phyloP scores from a whole-genome alignment of 2,329 filamentous ascomycete genomes.

The Mollisiaceae sp. region DNA sequence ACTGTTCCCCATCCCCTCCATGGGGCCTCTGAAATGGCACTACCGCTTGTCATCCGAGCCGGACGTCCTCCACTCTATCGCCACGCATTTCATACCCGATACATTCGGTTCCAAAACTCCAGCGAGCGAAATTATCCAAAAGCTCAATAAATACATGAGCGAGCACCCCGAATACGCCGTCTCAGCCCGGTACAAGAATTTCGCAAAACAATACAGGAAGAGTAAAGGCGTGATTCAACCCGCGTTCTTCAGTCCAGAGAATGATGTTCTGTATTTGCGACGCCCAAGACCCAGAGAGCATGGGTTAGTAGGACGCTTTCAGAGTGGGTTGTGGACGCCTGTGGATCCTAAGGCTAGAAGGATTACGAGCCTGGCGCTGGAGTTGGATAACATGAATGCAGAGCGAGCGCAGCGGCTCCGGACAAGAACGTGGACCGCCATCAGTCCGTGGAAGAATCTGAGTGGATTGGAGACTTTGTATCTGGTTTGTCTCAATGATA shows the following conservation, averaged over 20 bases:
- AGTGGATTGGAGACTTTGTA: neutral
- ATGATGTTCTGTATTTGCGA: neutral
- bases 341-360: neutral
- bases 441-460: neutral
- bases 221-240: neutral
- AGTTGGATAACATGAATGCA: neutral
- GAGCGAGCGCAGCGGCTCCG: no score
- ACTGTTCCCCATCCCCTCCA: neutral
- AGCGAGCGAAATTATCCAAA: no score
- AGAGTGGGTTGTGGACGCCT: neutral
- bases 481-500: neutral
- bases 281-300: neutral
- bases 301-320: no score
- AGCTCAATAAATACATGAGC: neutral
- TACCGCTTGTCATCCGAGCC: no score
- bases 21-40: neutral
- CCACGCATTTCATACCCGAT: no score
- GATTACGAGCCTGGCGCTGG: neutral
- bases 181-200: neutral
- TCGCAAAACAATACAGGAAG: neutral
- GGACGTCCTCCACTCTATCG: no score
- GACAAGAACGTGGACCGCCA: neutral
- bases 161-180: neutral
- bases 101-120: no score
- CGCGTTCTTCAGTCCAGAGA: neutral